Conservation (phyloP, 176 grass and related monocot genomes). For the Avena sativa region DNA sequence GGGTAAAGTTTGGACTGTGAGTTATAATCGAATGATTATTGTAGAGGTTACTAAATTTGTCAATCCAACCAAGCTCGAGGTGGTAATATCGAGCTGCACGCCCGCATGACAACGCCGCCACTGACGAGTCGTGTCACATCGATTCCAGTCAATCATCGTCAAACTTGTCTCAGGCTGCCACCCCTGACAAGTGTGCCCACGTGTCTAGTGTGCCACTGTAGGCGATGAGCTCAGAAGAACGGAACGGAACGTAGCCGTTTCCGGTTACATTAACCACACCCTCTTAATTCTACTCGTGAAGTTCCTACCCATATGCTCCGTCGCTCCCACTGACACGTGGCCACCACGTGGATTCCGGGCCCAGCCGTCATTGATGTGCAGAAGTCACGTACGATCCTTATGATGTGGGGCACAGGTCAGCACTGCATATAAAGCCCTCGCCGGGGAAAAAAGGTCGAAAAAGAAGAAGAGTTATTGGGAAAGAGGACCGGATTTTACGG, state of each 20-base stretch:
- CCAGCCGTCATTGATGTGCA: neutral
- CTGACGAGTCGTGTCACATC: too few species aligned
- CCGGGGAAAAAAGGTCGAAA: neutral
- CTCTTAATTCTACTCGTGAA: neutral
- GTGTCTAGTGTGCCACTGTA: neutral
- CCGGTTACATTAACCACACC: neutral
- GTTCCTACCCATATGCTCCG: neutral
- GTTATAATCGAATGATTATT: too few species aligned
- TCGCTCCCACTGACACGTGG: neutral
- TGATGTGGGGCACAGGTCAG: neutral
- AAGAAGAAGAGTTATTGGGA: neutral
- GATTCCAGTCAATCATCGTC: too few species aligned
- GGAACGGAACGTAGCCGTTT: neutral
- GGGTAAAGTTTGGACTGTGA: too few species aligned
- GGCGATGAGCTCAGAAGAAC: neutral
- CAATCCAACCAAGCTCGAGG: too few species aligned
- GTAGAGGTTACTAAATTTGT: too few species aligned
- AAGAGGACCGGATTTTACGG: conserved; percentile 22
- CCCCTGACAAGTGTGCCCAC: neutral
- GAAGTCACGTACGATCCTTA: neutral
- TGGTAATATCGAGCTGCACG: too few species aligned
- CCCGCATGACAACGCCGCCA: too few species aligned
- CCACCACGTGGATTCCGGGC: rapidly evolving
- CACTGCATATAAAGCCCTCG: neutral
- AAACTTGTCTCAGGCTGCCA: too few species aligned